These are phyloP conservation scores for Cryphonectria carpinicola DNA, from an alignment of 2,329 filamentous ascomycete species.

Conservation along the genomic window DNA sequence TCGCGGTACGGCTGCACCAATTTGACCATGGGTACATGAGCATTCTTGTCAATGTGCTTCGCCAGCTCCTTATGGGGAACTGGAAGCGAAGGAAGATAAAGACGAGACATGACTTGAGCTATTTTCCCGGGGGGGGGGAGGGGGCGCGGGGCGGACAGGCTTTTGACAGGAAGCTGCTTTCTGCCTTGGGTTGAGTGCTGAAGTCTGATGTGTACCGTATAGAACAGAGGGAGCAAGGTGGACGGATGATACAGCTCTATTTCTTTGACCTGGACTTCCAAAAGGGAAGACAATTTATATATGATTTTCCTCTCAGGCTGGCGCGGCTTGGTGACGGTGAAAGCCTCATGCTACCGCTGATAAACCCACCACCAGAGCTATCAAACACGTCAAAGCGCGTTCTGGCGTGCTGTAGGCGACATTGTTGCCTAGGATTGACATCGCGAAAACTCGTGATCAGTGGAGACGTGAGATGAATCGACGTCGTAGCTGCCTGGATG, in stretches of 20 bases:
- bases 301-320: not conserved
- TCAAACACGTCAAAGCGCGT: constrained; percentile 17
- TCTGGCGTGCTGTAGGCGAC: constrained; percentile 9
- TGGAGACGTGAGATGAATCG: not conserved
- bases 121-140: not conserved
- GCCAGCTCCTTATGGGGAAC: constrained; percentile 50
- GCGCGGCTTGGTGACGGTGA: not conserved
- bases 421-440: constrained; percentile 18
- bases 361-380: not conserved
- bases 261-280: not conserved
- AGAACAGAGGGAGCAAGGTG: not conserved
- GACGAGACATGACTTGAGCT: constrained; percentile 41
- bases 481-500: constrained; percentile 12
- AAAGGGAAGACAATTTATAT: not conserved
- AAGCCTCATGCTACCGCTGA: not conserved
- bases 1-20: constrained; percentile 68
- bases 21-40: constrained; percentile 56
- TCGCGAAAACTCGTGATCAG: constrained; percentile 24
- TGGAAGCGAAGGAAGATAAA: constrained; percentile 50
- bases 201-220: not conserved
- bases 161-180: not conserved
- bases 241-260: not conserved
- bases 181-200: not conserved
- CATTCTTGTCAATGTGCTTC: constrained; percentile 59
- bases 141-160: not conserved